Conservation (phyloP, 1,284 basidiomycete species). For the Filobasidium uniguttulatum region DNA sequence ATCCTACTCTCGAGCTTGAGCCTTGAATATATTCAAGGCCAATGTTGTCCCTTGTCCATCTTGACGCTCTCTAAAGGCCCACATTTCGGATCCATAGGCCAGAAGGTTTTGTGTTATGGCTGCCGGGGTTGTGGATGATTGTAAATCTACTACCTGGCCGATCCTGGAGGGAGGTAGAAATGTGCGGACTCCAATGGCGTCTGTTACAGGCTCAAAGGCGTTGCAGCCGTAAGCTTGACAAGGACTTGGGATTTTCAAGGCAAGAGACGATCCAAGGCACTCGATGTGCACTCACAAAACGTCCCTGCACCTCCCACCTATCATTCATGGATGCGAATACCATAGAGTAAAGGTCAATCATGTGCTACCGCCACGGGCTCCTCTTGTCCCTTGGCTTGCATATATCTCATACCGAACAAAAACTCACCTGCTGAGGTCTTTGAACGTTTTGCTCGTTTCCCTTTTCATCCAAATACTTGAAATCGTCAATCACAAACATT, state of each 20-base stretch:
- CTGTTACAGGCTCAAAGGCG: slow-evolving; percentile 13
- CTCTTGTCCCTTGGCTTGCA: neutral
- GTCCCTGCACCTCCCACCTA: slow-evolving; percentile 35
- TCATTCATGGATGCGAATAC: neutral
- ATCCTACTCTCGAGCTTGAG: slow-evolving; percentile 22
- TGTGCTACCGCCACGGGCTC: neutral
- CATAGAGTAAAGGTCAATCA: neutral
- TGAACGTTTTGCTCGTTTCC: slow-evolving; percentile 22
- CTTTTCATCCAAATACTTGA: slow-evolving; percentile 23
- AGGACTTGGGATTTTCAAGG: too few relatives aligned
- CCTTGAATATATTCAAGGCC: slow-evolving; percentile 28
- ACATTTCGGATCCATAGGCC: slow-evolving; percentile 28
- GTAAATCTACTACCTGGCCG: slow-evolving; percentile 30
- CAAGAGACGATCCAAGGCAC: neutral
- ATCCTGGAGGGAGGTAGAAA: slow-evolving; percentile 25
- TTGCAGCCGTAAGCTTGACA: neutral
- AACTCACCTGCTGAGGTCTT: slow-evolving; percentile 26
- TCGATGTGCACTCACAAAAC: slow-evolving; percentile 22
- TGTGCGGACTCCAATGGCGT: slow-evolving; percentile 29
- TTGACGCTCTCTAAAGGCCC: slow-evolving; percentile 20
- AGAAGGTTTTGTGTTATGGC: slow-evolving; percentile 15
- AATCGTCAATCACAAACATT: slow-evolving; percentile 33
- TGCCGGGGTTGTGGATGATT: slow-evolving; percentile 19
- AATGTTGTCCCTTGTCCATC: slow-evolving; percentile 26
- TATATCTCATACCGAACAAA: slow-evolving; percentile 1